phyloP scores from a whole-genome alignment of 352 stramenopile species.

The Globisporangium barbulae region DNA sequence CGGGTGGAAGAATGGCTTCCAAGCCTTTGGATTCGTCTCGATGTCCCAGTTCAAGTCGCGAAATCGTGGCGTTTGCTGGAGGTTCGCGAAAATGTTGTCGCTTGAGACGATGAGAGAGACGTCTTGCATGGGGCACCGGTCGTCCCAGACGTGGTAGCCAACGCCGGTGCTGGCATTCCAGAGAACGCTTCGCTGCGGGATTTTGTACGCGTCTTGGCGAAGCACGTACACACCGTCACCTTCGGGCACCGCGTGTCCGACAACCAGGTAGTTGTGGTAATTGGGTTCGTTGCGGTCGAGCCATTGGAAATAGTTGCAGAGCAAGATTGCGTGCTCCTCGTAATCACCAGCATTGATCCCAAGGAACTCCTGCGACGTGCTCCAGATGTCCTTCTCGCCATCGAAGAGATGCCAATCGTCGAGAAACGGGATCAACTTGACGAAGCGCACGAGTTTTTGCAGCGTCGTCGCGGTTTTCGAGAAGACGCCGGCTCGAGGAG shows the following conservation, averaged over 20 bases:
- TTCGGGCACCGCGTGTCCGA: conserved; percentile 82
- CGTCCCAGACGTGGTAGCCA: conserved; percentile 70
- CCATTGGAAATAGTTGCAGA: conserved; percentile 90
- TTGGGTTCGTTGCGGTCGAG: conserved; percentile 53
- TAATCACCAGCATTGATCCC: conserved; percentile 85
- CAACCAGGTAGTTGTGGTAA: conserved; percentile 73
- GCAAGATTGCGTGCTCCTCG: conserved; percentile 90
- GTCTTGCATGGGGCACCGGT: conserved; percentile 81
- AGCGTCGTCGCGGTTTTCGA: conserved; percentile 21
- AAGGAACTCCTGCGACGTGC: conserved; percentile 89
- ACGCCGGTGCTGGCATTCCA: conserved; percentile 88
- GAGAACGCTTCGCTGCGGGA: conserved; percentile 53
- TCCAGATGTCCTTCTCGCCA: conserved; percentile 82
- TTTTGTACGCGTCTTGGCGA: conserved; percentile 46
- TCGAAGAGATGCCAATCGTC: conserved; percentile 89
- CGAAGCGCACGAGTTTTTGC: conserved; percentile 73
- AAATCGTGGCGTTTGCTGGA: conserved; percentile 50
- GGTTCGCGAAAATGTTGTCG: conserved; percentile 90
- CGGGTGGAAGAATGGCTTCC: conserved; percentile 81
- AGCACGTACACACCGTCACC: conserved; percentile 89
- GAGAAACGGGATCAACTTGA: conserved; percentile 90
- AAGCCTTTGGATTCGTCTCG: conserved; percentile 68
- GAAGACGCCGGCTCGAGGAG: conserved; percentile 25
- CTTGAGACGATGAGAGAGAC: conserved; percentile 85
- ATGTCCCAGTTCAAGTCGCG: conserved; percentile 84